Base-by-base conservation (phyloP, 129 eudicot species). In the Artemisia argyi region DNA sequence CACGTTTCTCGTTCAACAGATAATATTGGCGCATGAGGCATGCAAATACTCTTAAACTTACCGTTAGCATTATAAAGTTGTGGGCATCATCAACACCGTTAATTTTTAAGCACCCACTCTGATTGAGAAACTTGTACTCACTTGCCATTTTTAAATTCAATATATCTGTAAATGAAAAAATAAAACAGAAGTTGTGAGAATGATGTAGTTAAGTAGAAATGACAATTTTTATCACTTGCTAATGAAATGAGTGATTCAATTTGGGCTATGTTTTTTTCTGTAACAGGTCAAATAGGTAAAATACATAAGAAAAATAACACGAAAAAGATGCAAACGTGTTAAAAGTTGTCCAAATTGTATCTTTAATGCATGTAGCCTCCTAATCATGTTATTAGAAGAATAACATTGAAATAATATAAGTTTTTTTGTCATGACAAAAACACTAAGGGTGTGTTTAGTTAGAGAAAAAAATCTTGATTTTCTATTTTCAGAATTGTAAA, bases 91-190 rank as follows among this genome's bases (percentile, higher is more conserved):
- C 93, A 61, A 85, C 85, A 35, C 73, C 87, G 24, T 86, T 77
- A 68, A 94, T 86, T 32, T 73, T 80, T 78, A 94, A 72, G 85
- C 96, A 86, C 46, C 78, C 84, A 71, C 99, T 90, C 72, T 94
- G 97, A 75, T 88, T 94, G 22, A 94, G 96, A 79, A 81, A 86
- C 26, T 78, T 80, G 84, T 85, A 94, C 75, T 90, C 91, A 19
- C 76, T 76, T 14, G 99, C 96, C 79, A 63, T 66, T 86, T 83
- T 87, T 18, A 94, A 73, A 81, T 81, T 94, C 82, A 94, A 61
- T 74, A 77, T 88, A 72, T 80, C 99, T 94, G 91, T 68, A 72
- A 79, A 65, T 11, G 16, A 55, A 17, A 52, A 47, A 65, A 46
- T 1, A 59, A 52, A 53, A 13, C 19, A n/a, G 49, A 12, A 51